Conservation (phyloP, 2,329 filamentous ascomycete species). For the Dactylonectria estremocensis region DNA sequence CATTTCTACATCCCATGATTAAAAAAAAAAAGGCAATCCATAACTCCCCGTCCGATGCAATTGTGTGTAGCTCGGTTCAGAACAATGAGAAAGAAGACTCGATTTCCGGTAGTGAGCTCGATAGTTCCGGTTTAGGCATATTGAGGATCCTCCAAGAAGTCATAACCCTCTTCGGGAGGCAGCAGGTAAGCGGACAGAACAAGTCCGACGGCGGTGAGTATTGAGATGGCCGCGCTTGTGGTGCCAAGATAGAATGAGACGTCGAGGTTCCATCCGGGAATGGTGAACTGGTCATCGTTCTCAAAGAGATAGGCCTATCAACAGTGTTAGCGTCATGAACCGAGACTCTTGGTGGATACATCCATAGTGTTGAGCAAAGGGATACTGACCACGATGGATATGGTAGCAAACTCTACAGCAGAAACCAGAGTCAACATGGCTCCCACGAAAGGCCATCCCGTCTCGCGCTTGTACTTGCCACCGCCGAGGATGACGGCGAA, state of each 20-base stretch:
- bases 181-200: constrained; percentile 78
- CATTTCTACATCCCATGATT: constrained; percentile 1
- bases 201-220: constrained; percentile 71
- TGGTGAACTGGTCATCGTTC: constrained; percentile 85
- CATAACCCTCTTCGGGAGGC: constrained; percentile 88
- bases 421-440: constrained; percentile 77
- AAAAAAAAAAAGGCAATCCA: constrained; percentile 6
- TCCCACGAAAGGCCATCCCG: constrained; percentile 84
- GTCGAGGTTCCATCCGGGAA: constrained; percentile 85
- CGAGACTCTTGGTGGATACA: neutral
- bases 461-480: constrained; percentile 84
- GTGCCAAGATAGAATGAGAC: constrained; percentile 82
- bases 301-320: constrained; percentile 85
- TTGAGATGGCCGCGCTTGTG: constrained; percentile 67
- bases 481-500: constrained; percentile 85
- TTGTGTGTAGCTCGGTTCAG: constrained; percentile 6
- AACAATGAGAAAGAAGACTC: constrained; percentile 1
- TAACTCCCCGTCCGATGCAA: constrained; percentile 24
- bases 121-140: constrained; percentile 62
- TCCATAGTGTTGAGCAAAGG: too few species aligned
- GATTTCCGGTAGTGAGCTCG: constrained; percentile 3
- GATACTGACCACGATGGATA: constrained; percentile 84
- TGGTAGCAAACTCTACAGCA: constrained; percentile 80
- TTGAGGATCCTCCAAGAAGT: constrained; percentile 70
- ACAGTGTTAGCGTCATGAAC: constrained; percentile 21